Evolutionary conservation across 345 rosid genomes (phyloP), one percentile per base, ranked within the genome.

Genomic region (Aethionema arabicum): DNA sequence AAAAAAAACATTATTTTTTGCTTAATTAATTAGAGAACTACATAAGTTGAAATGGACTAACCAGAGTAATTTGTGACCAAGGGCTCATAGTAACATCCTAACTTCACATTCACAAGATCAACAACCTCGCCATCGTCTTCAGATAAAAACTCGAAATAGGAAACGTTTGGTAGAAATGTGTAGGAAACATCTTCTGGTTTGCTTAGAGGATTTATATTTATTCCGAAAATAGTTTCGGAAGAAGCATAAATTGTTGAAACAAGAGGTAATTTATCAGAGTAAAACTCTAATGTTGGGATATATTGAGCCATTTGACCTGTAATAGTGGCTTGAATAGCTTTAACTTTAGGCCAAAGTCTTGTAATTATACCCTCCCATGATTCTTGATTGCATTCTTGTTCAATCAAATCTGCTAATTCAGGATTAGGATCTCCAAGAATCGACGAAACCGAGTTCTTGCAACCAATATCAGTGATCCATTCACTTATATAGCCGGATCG

Each of bases 261-360:
- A 54, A 85, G 50, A 45, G 88, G 91, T 31, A 77, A 66, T 14
- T 85, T 85, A 5, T 80, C 86, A 12, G 80, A 63, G 67, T 85
- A 83, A 47, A 76, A 77, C 46, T 81, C 84, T 13, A 85, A 83
- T 15, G 69, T 74, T 11, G 27, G 27, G 2, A 21, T 21, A 21
- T 21, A 85, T 45, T 83, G 86, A 11, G 86, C 87, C 91, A 83
- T 85, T 4, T 82, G 72, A 15, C 88, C 88, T 12, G 91, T 81
- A 51, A 80, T 76, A 43, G 83, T 79, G 31, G 74, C 78, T 63
- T 70, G 78, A 63, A 83, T 73, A 67, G 51, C 77, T 77, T 83
- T 85, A 9, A 83, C 76, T 51, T 52, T 52, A 9, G 88, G 91
- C 86, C 88, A 83, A 14, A 85, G 61, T 63, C 60, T 83, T 72